A percentile compares a stretch with the other conserved stretches of the same genome.
Conservation (phyloP, 2,329 filamentous ascomycete genomes). For the Aschersonia sp. region DNA sequence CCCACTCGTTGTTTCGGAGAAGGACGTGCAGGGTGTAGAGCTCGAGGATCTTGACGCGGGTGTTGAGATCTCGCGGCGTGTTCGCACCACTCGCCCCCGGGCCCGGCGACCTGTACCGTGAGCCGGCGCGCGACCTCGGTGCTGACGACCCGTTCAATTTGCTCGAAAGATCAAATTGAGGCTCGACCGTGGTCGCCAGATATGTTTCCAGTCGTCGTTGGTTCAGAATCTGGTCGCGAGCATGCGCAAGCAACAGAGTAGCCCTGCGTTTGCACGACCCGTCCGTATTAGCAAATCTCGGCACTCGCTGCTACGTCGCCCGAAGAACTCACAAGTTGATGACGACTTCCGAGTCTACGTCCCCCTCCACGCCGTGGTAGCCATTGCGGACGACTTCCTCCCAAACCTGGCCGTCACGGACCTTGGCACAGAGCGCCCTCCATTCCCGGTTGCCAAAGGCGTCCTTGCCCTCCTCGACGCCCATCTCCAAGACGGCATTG, state of each 20-base stretch:
- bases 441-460: constrained; percentile 77
- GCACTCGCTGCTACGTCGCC: too few species aligned
- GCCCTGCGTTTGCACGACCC: constrained; percentile 37
- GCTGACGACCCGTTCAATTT: constrained; percentile 37
- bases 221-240: constrained; percentile 66
- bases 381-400: constrained; percentile 79
- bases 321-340: constrained; percentile 55
- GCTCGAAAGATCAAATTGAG: constrained; percentile 56
- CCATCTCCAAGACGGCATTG: constrained; percentile 80
- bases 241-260: constrained; percentile 82
- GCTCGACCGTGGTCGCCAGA: constrained; percentile 60
- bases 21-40: constrained; percentile 91
- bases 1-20: constrained; percentile 89
- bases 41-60: constrained; percentile 82
- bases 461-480: constrained; percentile 77
- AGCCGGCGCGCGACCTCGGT: constrained; percentile 18
- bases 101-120: constrained; percentile 29
- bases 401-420: constrained; percentile 86
- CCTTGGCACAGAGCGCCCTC: constrained; percentile 67
- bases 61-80: constrained; percentile 71
- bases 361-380: constrained; percentile 76
- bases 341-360: constrained; percentile 89
- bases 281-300: neutral
- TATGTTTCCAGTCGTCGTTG: constrained; percentile 82
- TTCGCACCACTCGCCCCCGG: constrained; percentile 50